Evolutionary conservation across 2,329 filamentous ascomycete species (phyloP), one percentile per base, ranked within the genome.

Genomic region (Clonostachys rosea): DNA sequence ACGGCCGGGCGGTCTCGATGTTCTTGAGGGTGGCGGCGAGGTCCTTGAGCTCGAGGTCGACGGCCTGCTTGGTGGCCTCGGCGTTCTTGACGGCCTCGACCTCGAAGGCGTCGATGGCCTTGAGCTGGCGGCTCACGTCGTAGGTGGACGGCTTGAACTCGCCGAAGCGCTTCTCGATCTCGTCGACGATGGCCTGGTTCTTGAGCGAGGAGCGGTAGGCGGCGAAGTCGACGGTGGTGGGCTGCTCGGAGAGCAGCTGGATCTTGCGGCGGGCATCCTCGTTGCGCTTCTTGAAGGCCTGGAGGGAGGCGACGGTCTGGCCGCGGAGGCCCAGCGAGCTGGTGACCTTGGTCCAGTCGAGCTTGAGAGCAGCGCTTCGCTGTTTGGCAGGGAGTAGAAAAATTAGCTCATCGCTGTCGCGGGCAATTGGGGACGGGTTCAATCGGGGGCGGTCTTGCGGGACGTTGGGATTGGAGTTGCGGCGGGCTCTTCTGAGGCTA

Each of bases 281-380:
- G 81, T 97, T 96, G 77, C 94, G 91, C 85, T 96, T 94, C 84
- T 99, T 99, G 87, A 99, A 99, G 57, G 89, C 83, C 70, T 92
- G 87, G 53, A 99, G 90, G 53, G 92, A 87, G 63, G 86, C 76
- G 59, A 89, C 91, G 59, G 94, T 99, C 78, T 91, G 89, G 70
- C 94, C 94, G 72, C 89, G 89, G 71, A 99, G 90, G 71, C 92
- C 92, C 64, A 99, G 91, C 67, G 92, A 95, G 75, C 82, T 84
- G 74, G 87, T 87, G 66, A 99, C 84, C 78, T 95, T 94, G 76
- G 84, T 84, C 94, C 94, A 99, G 86, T 99, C 94, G 81, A 99
- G 84, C 84, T 97, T 99, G 75, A 95, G 84, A 74, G 92, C 91
- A 80, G 92, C 91, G 83, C 90, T 96, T 83, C 91, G 88, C 92